Evolutionary conservation across 1,139 yeast species (phyloP).

Genomic region (Yamadazyma spencermartinsiae): DNA sequence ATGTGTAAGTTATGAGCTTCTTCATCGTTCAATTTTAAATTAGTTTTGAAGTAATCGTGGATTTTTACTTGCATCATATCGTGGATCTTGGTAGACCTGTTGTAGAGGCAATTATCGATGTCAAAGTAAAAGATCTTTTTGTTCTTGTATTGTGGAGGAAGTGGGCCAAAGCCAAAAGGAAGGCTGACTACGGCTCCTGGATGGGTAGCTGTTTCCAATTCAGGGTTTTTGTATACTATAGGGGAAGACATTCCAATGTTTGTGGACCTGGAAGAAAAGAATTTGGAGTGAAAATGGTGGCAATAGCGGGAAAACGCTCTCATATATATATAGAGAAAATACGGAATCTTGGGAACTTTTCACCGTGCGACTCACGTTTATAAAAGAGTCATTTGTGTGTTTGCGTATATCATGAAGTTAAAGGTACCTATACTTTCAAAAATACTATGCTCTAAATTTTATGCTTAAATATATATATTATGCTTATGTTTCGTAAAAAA

Average conservation of each 20-base stretch:
- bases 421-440: too few relatives aligned
- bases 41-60: constrained; percentile 72
- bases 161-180: constrained; percentile 49
- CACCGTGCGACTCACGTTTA: neutral
- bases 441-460: neutral
- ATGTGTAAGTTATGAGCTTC: constrained; percentile 75
- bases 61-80: constrained; percentile 87
- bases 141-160: constrained; percentile 31
- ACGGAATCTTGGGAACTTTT: too few relatives aligned
- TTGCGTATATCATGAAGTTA: too few relatives aligned
- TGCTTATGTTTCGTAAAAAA: constrained; percentile 7
- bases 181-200: constrained; percentile 41
- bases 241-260: constrained; percentile 7
- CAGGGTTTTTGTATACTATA: constrained; percentile 24
- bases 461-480: too few relatives aligned
- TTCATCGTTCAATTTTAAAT: constrained; percentile 61
- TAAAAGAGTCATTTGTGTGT: too few relatives aligned
- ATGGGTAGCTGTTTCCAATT: constrained; percentile 17
- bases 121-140: constrained; percentile 76
- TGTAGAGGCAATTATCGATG: constrained; percentile 87
- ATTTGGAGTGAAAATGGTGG: neutral
- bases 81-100: constrained; percentile 71
- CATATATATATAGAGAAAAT: too few relatives aligned
- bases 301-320: neutral
- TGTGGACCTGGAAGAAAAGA: neutral